Evolutionary conservation across 2,329 filamentous ascomycete species (phyloP).

Genomic region (Calonectria pseudoreteaudii): DNA sequence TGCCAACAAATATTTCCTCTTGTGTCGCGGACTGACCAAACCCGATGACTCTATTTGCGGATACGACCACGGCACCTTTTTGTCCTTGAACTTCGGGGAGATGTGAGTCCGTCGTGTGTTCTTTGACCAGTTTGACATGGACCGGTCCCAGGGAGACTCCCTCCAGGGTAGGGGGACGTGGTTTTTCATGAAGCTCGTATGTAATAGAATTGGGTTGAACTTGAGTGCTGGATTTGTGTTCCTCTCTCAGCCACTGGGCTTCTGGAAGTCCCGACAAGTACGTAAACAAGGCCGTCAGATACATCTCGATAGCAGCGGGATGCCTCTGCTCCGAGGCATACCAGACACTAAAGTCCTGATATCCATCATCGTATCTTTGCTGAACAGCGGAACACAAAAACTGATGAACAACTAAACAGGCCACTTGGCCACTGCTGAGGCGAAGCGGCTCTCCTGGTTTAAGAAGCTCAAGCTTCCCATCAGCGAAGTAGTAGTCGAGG

Average conservation of each 20-base stretch:
- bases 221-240: neutral
- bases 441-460: slow-evolving; percentile 20
- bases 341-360: slow-evolving; percentile 50
- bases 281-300: slow-evolving; percentile 44
- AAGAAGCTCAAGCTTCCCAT: slow-evolving; percentile 32
- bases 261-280: slow-evolving; percentile 41
- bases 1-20: slow-evolving; percentile 50
- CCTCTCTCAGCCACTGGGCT: neutral
- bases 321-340: slow-evolving; percentile 48
- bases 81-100: slow-evolving; percentile 37
- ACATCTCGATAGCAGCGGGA: slow-evolving; percentile 43
- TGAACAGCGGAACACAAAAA: slow-evolving; percentile 44
- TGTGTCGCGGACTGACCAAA: slow-evolving; percentile 52
- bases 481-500: slow-evolving; percentile 36
- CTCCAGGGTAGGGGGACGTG: neutral
- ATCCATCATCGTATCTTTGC: slow-evolving; percentile 40
- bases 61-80: slow-evolving; percentile 45
- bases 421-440: slow-evolving; percentile 41
- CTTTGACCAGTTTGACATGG: slow-evolving; percentile 27
- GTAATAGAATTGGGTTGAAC: neutral
- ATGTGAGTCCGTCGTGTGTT: slow-evolving; percentile 42
- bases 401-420: slow-evolving; percentile 48
- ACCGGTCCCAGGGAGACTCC: slow-evolving; percentile 26
- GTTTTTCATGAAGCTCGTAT: slow-evolving; percentile 40
- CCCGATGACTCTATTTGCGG: slow-evolving; percentile 49